phyloP scores from a whole-genome alignment of 1,139 yeast species.

The Suhomyces chickasaworum region DNA sequence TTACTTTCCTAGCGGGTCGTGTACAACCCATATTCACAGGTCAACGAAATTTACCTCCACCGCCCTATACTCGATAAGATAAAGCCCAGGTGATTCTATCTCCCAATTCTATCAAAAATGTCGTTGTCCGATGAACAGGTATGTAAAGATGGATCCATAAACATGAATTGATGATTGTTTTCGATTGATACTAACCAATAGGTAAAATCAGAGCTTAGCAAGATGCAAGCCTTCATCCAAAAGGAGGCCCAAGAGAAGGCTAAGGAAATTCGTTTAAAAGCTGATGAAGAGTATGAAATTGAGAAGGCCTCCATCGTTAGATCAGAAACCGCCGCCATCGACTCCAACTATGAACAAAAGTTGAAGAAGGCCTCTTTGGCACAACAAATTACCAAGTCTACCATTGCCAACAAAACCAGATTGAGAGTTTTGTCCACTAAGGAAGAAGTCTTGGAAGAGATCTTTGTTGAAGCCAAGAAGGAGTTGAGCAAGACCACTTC shows the following conservation, averaged over 20 bases:
- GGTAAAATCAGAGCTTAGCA: conserved; percentile 94
- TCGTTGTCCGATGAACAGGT: conserved; percentile 52
- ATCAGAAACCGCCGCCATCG: conserved; percentile 87
- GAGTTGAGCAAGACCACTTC: conserved; percentile 59
- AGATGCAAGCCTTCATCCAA: conserved; percentile 98
- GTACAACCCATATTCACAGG: conserved; percentile 9
- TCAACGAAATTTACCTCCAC: conserved; percentile 11
- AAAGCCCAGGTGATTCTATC: conserved; percentile 4
- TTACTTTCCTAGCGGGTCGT: conserved; percentile 9
- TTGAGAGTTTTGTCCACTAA: conserved; percentile 85
- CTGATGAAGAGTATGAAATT: conserved; percentile 97
- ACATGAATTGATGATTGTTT: not conserved
- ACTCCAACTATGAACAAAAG: conserved; percentile 75
- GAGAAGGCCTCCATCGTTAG: conserved; percentile 95
- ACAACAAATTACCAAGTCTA: conserved; percentile 94
- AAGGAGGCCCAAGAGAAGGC: conserved; percentile 99
- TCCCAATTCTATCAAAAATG: conserved; percentile 26
- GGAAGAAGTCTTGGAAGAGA: conserved; percentile 74
- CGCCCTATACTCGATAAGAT: conserved; percentile 11
- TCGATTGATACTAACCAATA: conserved; percentile 29
- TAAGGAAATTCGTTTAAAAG: conserved; percentile 90
- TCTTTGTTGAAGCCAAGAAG: conserved; percentile 69
- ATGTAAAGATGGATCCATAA: conserved; percentile 24
- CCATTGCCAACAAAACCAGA: conserved; percentile 92
- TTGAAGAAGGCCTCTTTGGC: conserved; percentile 89